Base-by-base conservation (phyloP, 2,329 filamentous ascomycete genomes). In the Aaosphaeria pasadenensis region DNA sequence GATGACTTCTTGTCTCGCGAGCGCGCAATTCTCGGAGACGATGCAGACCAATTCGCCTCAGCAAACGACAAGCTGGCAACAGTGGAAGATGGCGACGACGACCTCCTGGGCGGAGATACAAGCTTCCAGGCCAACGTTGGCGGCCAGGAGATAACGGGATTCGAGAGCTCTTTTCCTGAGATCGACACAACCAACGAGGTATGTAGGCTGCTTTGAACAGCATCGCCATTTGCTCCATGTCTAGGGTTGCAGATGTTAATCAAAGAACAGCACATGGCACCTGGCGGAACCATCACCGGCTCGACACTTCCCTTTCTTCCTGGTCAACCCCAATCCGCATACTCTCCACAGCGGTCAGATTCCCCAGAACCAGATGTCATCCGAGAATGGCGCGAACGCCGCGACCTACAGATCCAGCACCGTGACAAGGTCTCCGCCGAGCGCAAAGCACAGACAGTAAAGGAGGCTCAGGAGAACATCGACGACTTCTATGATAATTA, bases 401-500 rank as follows among this genome's bases (percentile, higher is more conserved):
- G 94, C 56, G 89, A 96, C 64, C 84, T 87, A 36, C 84, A 86
- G 66, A 87, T 95, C 57, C 79, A 86, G 60, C 91, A 91, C 72
- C 89, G 92, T 63, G 86, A 89, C 56, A 86, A 95, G 71, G 84
- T 92, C 57, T 92, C 92, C 46, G 83, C 85, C 39, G 79, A 84
- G 56, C 89, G 91, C 75, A 94, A 94, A 70, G 82, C 84, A 54
- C 86, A 92, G 70, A 96, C 91, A 1, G 77, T 96, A 67, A 85
- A 89, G 70, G 90, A 94, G 60, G 94, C 94, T 7, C 90, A 91
- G 67, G 83, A 91, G 69, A 94, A 95, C 71, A 95, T 99, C 56
- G 94, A 99, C 70, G 94, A 96, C 71, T 99, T 97, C 76, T 99
- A 99, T 79, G 91, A 96, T 68, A 96, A 96, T 74, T 99, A 99